Base-by-base conservation (phyloP, 2,329 filamentous ascomycete species). In the Fusarium sublunatum region DNA sequence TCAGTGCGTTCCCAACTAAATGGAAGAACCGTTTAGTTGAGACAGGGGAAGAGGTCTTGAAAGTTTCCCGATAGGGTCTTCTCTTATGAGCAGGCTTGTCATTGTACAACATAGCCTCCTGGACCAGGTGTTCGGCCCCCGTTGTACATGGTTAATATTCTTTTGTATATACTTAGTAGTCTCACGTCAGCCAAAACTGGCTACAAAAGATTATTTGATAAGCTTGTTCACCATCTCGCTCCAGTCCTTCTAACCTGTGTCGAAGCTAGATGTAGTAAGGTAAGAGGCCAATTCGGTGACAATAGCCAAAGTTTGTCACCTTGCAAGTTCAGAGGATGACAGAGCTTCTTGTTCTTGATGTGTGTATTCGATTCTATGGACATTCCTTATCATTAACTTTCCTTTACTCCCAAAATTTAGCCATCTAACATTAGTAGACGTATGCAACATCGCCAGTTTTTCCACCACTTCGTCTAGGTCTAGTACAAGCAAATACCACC, bases 401-500 rank as follows among this genome's bases (percentile, higher is more conserved):
- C 26, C 34, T 32, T 42, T 47, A 57, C 26, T 47, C 46, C 34
- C 24, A 36, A 34, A 11, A 36, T n/a, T 24, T 11, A 22, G 6
- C 12, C 31, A 28, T 54, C 7, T 19, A 3, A 19, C 19, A 19
- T 19, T 24, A 43, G 10, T 31, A 22, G 34, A 11, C 29, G 19
- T 13, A 11, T 36, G 6, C 56, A 28, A 26, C 22, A 15, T 35
- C 10, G 29, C 35, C 35, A 15, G 26, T 39, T 36, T 32, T 24
- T 35, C 36, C 40, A 28, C 25, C n/a, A 38, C 29, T 3, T 35
- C n/a, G 15, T 26, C 31, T 31, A 39, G 32, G 12, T 25, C 54
- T 61, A 87, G 59, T 84, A 85, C 53, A 80, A 78, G 69, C 85
- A 87, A 29, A 87, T 84, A 0, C 86, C 87, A 6, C 87, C 93